These are phyloP conservation scores for Apiospora saccharicola DNA, from an alignment of 2,329 filamentous ascomycete species.

Conservation along the genomic window DNA sequence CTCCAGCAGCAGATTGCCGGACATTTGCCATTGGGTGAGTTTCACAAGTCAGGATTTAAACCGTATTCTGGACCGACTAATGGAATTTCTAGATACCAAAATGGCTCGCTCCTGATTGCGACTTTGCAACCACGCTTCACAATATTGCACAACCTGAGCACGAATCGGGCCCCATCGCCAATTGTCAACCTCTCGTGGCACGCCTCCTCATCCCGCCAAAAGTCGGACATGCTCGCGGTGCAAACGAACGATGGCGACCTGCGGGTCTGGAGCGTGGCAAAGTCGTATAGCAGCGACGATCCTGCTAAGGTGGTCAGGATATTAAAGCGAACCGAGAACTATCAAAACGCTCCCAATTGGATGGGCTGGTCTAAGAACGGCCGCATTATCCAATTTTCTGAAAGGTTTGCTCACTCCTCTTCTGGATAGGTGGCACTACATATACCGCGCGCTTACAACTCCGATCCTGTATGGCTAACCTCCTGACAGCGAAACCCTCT, in stretches of 20 bases:
- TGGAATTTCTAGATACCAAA: slow-evolving; percentile 74
- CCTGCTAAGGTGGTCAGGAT: slow-evolving; percentile 88
- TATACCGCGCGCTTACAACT: slow-evolving; percentile 55
- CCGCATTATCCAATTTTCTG: slow-evolving; percentile 89
- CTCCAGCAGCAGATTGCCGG: slow-evolving; percentile 86
- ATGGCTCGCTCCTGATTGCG: slow-evolving; percentile 91
- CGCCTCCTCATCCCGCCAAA: slow-evolving; percentile 93
- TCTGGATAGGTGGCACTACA: slow-evolving; percentile 29
- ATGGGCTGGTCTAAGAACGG: slow-evolving; percentile 99
- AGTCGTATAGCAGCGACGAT: slow-evolving; percentile 74
- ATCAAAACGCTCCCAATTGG: slow-evolving; percentile 83
- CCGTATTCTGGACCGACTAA: slow-evolving; percentile 28
- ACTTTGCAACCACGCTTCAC: slow-evolving; percentile 91
- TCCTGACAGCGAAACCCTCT: slow-evolving; percentile 77
- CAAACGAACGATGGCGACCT: slow-evolving; percentile 93
- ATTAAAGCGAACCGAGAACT: slow-evolving; percentile 80
- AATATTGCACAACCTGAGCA: slow-evolving; percentile 90
- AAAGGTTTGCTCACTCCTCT: slow-evolving; percentile 69
- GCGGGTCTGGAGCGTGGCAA: slow-evolving; percentile 95
- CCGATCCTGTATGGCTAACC: slow-evolving; percentile 36
- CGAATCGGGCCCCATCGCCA: slow-evolving; percentile 82
- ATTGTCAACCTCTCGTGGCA: slow-evolving; percentile 93
- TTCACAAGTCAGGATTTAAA: background rate
- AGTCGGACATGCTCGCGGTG: slow-evolving; percentile 96
- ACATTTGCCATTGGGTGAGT: slow-evolving; percentile 94